Evolutionary conservation across 1,284 basidiomycete genomes (phyloP).

Genomic region (Pascua sp.): DNA sequence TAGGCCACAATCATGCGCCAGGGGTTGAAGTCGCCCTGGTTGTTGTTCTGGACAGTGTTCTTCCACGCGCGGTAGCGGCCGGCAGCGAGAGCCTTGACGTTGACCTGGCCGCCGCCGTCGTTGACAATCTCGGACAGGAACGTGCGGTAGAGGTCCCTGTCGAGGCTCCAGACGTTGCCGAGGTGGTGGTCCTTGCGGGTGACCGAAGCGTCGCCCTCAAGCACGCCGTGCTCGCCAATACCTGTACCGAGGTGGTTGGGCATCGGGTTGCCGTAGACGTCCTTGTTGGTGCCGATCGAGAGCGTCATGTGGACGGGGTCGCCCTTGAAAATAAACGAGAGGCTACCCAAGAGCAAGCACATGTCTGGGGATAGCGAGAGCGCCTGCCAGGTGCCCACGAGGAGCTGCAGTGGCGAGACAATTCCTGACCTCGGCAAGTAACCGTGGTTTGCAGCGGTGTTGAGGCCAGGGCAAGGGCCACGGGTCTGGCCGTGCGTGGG

Average conservation of each 20-base stretch:
- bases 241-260: slow-evolving; percentile 9
- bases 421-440: slow-evolving; percentile 36
- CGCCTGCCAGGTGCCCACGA: slow-evolving; percentile 22
- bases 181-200: slow-evolving; percentile 16
- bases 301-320: slow-evolving; percentile 30
- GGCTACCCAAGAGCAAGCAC: slow-evolving; percentile 23
- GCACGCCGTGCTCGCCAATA: slow-evolving; percentile 13
- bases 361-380: slow-evolving; percentile 38
- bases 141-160: slow-evolving; percentile 5
- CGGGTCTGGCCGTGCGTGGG: slow-evolving; percentile 30
- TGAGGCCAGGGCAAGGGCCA: slow-evolving; percentile 45
- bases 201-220: slow-evolving; percentile 22
- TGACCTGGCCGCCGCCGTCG: slow-evolving; percentile 6
- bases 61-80: slow-evolving; percentile 13
- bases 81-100: slow-evolving; percentile 8
- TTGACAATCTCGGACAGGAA: slow-evolving; percentile 10
- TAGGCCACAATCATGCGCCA: slow-evolving; percentile 23
- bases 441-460: slow-evolving; percentile 43
- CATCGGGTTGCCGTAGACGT: background rate
- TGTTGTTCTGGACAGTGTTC: slow-evolving; percentile 13
- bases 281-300: slow-evolving; percentile 19
- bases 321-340: slow-evolving; percentile 33
- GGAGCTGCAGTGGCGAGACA: slow-evolving; percentile 31
- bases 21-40: slow-evolving; percentile 19
- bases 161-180: slow-evolving; percentile 12